Percentiles rank a stretch among this genome's conserved stretches.
phyloP scores from a whole-genome alignment of 2,329 filamentous ascomycete genomes.

The Cordyceps javanica region DNA sequence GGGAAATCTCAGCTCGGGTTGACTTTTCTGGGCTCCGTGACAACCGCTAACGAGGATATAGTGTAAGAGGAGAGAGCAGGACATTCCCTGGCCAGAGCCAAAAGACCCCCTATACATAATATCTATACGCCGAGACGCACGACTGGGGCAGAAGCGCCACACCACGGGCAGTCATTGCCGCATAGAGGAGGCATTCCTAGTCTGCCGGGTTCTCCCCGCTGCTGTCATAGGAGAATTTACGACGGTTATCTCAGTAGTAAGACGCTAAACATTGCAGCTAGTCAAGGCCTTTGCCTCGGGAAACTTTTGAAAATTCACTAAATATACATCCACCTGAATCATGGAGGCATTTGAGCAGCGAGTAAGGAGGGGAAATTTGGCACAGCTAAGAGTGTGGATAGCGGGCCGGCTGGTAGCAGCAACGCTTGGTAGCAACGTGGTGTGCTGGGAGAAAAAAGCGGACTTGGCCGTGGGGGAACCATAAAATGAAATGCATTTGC shows the following conservation, averaged over 20 bases:
- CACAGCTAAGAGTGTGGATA: not conserved
- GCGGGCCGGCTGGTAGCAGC: not conserved
- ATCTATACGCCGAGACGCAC: constrained; percentile 13
- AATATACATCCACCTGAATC: not conserved
- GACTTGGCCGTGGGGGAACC: not conserved
- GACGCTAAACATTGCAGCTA: not conserved
- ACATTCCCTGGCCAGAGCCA: not conserved
- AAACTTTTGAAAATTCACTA: not conserved
- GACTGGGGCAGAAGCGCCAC: constrained; percentile 12
- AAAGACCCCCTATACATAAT: constrained; percentile 6
- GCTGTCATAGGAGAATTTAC: not conserved
- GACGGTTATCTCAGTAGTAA: not conserved
- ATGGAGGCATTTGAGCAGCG: not conserved
- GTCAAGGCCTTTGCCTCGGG: not conserved
- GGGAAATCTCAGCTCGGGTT: not conserved
- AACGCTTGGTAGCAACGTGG: constrained; percentile 5
- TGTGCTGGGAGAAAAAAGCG: constrained; percentile 4
- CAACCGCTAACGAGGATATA: constrained; percentile 5
- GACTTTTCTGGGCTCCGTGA: not conserved
- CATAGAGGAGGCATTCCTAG: not conserved
- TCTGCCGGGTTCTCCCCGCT: not conserved
- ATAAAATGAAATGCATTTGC: not conserved
- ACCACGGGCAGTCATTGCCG: constrained; percentile 1
- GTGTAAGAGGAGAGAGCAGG: not conserved
- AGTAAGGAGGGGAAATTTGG: constrained; percentile 6